Evolutionary conservation across 140 eudicot species (phyloP), one percentile per base, ranked within the genome.

Genomic region (Oenanthe javanica): DNA sequence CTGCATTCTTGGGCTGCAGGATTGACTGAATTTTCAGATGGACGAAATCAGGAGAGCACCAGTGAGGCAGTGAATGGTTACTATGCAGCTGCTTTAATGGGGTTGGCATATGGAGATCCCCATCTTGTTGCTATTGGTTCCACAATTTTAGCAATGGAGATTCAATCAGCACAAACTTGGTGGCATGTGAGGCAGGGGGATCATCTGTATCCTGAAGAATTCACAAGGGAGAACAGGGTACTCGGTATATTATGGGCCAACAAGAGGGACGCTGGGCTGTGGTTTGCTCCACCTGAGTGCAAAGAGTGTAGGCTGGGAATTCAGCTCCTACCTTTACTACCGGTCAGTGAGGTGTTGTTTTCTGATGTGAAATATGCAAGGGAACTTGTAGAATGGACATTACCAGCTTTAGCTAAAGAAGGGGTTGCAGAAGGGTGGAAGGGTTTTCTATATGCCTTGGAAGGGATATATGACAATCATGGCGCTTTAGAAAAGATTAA

Each of bases 1-100:
- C 72, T 94, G 80, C 98, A 94, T 83, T 94, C 98, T 75, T 94
- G 98, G 98, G 97, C 98, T 9, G 90, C 96, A 5, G 98, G 98
- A 75, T 79, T 94, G 73, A 89, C 94, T 0, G 97, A 92, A 45
- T 94, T 94, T 79, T 89, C 94, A 0, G 97, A 94, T 79, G 98
- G 98, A n/a, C 83, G 98, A 75, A 92, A 91, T 67, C 97, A 94
- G 45, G 98, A 94, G 86, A 92, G 97, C 87, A 90, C 98, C 59
- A 90, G 98, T 61, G 97, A 94, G 81, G 98, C 98, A 0, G 88
- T 94, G 46, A 94, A 92, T 75, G 98, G 90, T 31, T 94, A 94
- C 67, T 92, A 94, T 69, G 87, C 98, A 0, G 98, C 98, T 43
- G 96, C 98, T 79, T 80, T 94, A 46, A 77, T 94, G 89, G 98